Conservation (phyloP, 306 rosid species). For the Datisca glomerata region DNA sequence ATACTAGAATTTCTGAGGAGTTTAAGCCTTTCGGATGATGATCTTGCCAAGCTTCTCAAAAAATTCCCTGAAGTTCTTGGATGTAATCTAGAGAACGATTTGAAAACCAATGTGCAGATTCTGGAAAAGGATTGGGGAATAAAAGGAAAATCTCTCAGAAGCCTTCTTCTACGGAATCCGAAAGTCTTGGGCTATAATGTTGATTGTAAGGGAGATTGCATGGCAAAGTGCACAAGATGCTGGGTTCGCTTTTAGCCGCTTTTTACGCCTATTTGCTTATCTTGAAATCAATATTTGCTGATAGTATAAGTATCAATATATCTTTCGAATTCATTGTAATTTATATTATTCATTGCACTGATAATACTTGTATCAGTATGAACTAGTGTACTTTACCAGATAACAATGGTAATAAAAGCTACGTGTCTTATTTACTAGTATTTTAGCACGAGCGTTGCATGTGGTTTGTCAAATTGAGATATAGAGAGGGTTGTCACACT, state of each 20-base stretch:
- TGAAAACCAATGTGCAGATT: constrained; percentile 53
- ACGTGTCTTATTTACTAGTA: too few relatives aligned
- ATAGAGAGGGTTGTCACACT: too few relatives aligned
- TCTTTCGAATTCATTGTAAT: too few relatives aligned
- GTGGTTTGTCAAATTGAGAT: too few relatives aligned
- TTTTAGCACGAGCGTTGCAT: too few relatives aligned
- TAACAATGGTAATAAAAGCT: too few relatives aligned
- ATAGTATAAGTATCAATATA: too few relatives aligned
- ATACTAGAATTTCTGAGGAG: constrained; percentile 56
- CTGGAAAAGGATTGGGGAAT: constrained; percentile 72
- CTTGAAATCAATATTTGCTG: too few relatives aligned
- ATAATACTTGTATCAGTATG: too few relatives aligned
- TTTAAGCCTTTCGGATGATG: constrained; percentile 66
- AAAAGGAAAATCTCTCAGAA: constrained; percentile 60
- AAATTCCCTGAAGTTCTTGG: constrained; percentile 94
- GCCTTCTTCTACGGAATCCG: constrained; percentile 77
- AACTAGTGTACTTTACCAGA: too few relatives aligned
- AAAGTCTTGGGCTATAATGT: constrained; percentile 75
- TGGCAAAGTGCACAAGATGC: constrained; percentile 91
- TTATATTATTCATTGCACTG: too few relatives aligned
- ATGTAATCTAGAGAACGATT: constrained; percentile 59
- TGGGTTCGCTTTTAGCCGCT: constrained; percentile 74
- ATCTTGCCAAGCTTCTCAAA: constrained; percentile 65
- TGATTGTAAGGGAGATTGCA: constrained; percentile 90
- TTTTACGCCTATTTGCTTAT: too few relatives aligned